A percentile compares a stretch with the other conserved stretches of the same genome.
Conservation (phyloP, 1,284 basidiomycete species). For the Fistulinella staudtii region DNA sequence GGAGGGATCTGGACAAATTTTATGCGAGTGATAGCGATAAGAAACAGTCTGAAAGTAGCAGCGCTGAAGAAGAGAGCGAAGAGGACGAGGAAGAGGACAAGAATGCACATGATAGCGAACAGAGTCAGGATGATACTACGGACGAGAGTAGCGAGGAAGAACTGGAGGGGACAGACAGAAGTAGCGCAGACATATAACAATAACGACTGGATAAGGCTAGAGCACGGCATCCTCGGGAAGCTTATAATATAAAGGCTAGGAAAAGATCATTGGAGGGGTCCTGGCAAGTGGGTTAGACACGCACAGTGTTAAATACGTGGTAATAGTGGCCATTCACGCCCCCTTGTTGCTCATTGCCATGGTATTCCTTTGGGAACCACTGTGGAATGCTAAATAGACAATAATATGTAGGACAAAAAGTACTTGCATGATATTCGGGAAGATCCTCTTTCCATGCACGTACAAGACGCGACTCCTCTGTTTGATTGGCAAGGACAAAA, state of each 20-base stretch:
- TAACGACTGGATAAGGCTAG: conserved; percentile 28
- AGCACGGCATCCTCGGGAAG: conserved; percentile 51
- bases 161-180: conserved; percentile 5
- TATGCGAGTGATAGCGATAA: conserved; percentile 45
- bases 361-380: conserved; percentile 77
- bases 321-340: conserved; percentile 70
- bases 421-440: conserved; percentile 56
- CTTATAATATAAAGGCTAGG: conserved; percentile 64
- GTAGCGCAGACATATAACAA: conserved; percentile 8
- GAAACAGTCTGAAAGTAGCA: conserved; percentile 17
- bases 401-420: conserved; percentile 1
- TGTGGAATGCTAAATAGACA: conserved; percentile 24
- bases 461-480: conserved; percentile 59
- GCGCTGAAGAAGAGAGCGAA: conserved; percentile 25
- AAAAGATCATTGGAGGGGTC: conserved; percentile 1
- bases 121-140: conserved; percentile 28
- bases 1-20: conserved; percentile 66
- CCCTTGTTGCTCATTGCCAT: conserved; percentile 46
- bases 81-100: conserved; percentile 32
- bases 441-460: conserved; percentile 65
- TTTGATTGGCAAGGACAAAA: conserved; percentile 52
- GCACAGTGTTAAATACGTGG: conserved; percentile 69
- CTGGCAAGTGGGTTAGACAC: conserved; percentile 19
- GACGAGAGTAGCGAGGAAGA: conserved; percentile 25
- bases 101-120: conserved; percentile 34